These are phyloP conservation scores for Fusarium cicatricum DNA, from an alignment of 2,329 filamentous ascomycete species.

Conservation along the genomic window DNA sequence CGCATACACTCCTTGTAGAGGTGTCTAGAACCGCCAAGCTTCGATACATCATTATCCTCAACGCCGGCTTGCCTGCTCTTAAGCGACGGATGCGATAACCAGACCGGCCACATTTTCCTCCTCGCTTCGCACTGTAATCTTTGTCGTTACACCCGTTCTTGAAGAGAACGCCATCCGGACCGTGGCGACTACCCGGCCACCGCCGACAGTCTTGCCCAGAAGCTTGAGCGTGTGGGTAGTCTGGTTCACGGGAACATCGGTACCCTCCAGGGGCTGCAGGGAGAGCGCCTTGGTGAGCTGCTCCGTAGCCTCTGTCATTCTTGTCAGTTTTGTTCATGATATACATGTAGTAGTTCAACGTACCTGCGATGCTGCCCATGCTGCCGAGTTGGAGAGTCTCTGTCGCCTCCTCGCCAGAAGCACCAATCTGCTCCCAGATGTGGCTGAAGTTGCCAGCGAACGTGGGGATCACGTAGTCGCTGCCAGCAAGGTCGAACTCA, in stretches of 20 bases:
- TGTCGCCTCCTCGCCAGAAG: slow-evolving; percentile 86
- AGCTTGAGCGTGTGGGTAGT: slow-evolving; percentile 95
- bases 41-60: slow-evolving; percentile 49
- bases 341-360: slow-evolving; percentile 44
- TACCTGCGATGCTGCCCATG: slow-evolving; percentile 92
- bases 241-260: slow-evolving; percentile 86
- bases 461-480: slow-evolving; percentile 92
- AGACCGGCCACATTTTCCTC: slow-evolving; percentile 89
- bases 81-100: slow-evolving; percentile 85
- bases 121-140: slow-evolving; percentile 91
- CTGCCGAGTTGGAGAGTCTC: slow-evolving; percentile 90
- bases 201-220: slow-evolving; percentile 92
- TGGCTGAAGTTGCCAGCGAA: slow-evolving; percentile 96
- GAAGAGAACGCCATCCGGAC: slow-evolving; percentile 94
- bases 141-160: slow-evolving; percentile 94
- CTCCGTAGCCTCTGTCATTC: slow-evolving; percentile 81
- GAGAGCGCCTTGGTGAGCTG: slow-evolving; percentile 86
- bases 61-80: slow-evolving; percentile 51
- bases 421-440: slow-evolving; percentile 92
- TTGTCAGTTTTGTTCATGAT: slow-evolving; percentile 34
- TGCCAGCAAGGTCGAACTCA: slow-evolving; percentile 88
- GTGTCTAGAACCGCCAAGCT: slow-evolving; percentile 44
- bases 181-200: slow-evolving; percentile 85
- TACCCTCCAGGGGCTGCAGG: slow-evolving; percentile 92
- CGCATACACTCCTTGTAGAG: slow-evolving; percentile 6